A percentile compares a stretch with the other conserved stretches of the same genome.
These are phyloP conservation scores for Trichoderma asperelloides DNA, from an alignment of 495 filamentous ascomycete species.

Conservation along the genomic window DNA sequence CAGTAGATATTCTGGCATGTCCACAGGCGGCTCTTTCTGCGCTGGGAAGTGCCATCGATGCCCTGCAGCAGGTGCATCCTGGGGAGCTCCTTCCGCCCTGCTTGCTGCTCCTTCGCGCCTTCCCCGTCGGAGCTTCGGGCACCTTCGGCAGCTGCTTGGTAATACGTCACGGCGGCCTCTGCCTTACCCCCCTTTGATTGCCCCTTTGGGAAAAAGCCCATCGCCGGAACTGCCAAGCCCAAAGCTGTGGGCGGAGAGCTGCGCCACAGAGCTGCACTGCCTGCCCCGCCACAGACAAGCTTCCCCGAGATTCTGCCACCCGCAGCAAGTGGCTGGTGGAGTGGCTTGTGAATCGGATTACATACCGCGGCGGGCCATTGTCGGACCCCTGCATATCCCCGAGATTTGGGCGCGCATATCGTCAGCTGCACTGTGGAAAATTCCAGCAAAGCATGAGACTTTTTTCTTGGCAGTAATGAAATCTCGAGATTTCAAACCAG, in stretches of 20 bases:
- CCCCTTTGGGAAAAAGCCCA: not conserved
- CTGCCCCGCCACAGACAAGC: not conserved
- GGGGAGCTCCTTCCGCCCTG: not conserved
- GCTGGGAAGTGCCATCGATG: no score
- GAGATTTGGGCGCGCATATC: not conserved
- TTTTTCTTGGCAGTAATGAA: not conserved
- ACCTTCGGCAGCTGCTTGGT: slow-evolving; percentile 6
- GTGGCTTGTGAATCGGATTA: not conserved
- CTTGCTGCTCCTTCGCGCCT: not conserved
- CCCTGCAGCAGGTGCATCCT: not conserved
- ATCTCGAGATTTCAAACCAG: no score
- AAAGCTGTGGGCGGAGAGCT: not conserved
- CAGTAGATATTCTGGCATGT: no score
- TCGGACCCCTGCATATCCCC: not conserved
- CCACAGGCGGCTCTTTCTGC: no score
- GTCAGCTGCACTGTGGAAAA: not conserved
- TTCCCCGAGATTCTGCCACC: not conserved
- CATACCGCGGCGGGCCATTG: not conserved
- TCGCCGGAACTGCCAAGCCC: not conserved
- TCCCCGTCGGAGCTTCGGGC: not conserved
- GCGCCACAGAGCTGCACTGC: not conserved
- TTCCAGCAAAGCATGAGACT: not conserved
- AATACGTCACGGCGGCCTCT: slow-evolving; percentile 8
- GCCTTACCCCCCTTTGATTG: not conserved
- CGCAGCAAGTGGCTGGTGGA: not conserved